phyloP scores from a whole-genome alignment of 1,284 basidiomycete genomes.

The Ceratobasidium papillatum region DNA sequence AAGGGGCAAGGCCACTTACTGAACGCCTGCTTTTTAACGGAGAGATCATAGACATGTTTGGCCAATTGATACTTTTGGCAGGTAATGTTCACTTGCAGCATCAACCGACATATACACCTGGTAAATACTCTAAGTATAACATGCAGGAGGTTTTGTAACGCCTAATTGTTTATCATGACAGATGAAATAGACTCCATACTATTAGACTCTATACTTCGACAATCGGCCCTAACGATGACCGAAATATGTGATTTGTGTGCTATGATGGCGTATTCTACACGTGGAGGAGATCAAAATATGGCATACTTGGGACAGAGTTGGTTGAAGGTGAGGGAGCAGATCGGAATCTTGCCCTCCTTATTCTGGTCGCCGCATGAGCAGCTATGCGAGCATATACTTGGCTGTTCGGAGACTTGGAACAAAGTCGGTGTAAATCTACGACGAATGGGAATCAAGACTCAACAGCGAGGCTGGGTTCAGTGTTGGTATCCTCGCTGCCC shows the following conservation, averaged over 20 bases:
- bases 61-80: not conserved
- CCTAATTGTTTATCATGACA: no score
- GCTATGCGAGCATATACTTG: not conserved
- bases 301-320: not conserved
- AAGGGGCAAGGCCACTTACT: not conserved
- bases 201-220: not conserved
- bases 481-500: not conserved
- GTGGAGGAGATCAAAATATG: no score
- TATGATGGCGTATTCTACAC: not conserved
- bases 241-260: not conserved
- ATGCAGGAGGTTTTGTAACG: no score
- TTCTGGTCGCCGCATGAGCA: not conserved
- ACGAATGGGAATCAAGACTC: not conserved
- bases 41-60: not conserved
- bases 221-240: not conserved
- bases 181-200: no score
- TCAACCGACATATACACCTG: not conserved
- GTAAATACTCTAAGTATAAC: no score
- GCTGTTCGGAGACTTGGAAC: not conserved
- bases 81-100: not conserved
- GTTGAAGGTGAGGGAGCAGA: not conserved
- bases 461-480: slow-evolving; percentile 1
- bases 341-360: not conserved
- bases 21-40: not conserved
- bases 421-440: not conserved